Evolutionary conservation across 2,329 filamentous ascomycete species (phyloP), one percentile per base, ranked within the genome.

Genomic region (Clarireedia monteithiana): DNA sequence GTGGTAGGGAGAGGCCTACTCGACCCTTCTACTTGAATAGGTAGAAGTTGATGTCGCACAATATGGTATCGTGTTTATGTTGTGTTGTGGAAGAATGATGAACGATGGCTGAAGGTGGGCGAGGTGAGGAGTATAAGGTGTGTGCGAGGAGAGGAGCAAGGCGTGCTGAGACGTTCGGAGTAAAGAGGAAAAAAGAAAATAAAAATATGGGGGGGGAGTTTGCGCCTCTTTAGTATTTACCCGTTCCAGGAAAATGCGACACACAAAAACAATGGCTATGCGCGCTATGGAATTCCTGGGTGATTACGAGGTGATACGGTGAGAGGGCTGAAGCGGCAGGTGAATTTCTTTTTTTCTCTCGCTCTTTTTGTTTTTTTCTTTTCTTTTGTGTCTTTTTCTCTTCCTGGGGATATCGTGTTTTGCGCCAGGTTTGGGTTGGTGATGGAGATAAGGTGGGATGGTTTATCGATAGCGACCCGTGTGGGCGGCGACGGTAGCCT

Each of bases 1-100:
- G 23, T n/a, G 6, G 23, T 14, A 17, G 10, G 30, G 36, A 30
- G 39, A 30, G 39, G 20, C 38, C 36, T 15, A 42, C 46, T 55
- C 7, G 46, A 44, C 46, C 46, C 17, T 36, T 27, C 53, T 55
- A 55, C 53, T 55, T 50, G 50, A 44, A 34, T 55, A 50, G 15
- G 15, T n/a, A 27, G 36, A 9, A 36, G 50, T 50, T 55, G 53
- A 50, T 50, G 53, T 55, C 26, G 46, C 46, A 55, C 53, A 24
- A 38, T 27, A 26, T 12, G n/a, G 38, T 50, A 15, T 20, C 42
- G 36, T 55, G 38, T 24, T 46, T 46, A 20, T 23, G 6, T 30
- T 48, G 17, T 40, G 14, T 4, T 27, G 26, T 42, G 39, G 39
- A 42, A 42, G 10, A 20, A 42, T 42, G 39, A 42, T 42, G 6